Conservation (phyloP, 2,329 filamentous ascomycete species). For the Alternaria hordeiaustralica region DNA sequence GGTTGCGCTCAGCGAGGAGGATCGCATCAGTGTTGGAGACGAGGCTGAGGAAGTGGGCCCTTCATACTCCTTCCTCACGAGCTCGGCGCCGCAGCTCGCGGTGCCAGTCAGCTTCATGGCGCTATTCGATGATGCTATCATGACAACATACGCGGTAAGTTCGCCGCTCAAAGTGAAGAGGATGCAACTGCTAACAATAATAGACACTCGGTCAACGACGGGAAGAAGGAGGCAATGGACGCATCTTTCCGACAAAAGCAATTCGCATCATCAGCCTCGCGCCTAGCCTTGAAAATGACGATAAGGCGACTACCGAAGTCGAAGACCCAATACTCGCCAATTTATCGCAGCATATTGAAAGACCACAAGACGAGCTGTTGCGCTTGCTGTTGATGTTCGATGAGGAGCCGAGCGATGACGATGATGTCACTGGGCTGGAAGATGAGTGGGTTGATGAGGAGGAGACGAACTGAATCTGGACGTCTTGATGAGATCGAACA, state of each 20-base stretch:
- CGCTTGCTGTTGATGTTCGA: slow-evolving; percentile 3
- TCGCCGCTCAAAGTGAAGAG: neutral
- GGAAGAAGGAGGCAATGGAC: neutral
- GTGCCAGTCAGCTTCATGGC: slow-evolving; percentile 10
- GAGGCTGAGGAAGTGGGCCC: neutral
- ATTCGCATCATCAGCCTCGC: slow-evolving; percentile 12
- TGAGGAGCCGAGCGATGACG: neutral
- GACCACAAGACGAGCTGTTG: neutral
- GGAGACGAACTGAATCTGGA: neutral
- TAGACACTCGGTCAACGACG: slow-evolving; percentile 5
- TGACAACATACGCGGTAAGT: slow-evolving; percentile 9
- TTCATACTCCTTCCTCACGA: slow-evolving; percentile 1
- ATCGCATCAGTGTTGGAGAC: neutral
- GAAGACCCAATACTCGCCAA: neutral
- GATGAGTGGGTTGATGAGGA: slow-evolving; percentile 2
- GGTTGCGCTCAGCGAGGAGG: neutral
- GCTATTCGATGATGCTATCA: slow-evolving; percentile 6
- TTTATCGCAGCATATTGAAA: neutral
- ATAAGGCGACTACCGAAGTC: neutral
- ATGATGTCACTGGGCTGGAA: neutral
- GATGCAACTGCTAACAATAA: neutral
- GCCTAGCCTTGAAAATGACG: neutral
- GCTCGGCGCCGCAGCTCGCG: neutral
- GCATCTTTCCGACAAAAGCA: slow-evolving; percentile 7
- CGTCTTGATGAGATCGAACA: no score